phyloP scores from a whole-genome alignment of 371 early-diverging fungal species.

The Mortierella sp. region DNA sequence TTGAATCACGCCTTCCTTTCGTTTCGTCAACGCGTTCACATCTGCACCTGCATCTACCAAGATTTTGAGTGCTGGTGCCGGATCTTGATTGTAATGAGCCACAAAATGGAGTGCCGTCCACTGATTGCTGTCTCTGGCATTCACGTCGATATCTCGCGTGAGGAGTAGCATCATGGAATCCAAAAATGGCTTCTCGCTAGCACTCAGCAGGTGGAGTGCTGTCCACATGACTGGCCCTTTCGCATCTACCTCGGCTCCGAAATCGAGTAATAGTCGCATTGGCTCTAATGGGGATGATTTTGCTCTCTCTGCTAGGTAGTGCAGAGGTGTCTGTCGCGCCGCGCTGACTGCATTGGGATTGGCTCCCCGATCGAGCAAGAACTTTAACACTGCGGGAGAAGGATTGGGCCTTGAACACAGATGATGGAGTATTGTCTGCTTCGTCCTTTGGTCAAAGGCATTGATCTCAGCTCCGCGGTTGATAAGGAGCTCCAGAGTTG shows the following conservation, averaged over 20 bases:
- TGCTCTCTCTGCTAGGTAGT: constrained; percentile 43
- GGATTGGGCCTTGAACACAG: constrained; percentile 43
- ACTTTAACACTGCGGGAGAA: constrained; percentile 40
- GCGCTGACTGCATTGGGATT: constrained; percentile 53
- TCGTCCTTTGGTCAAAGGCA: constrained; percentile 46
- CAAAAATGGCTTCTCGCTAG: constrained; percentile 56
- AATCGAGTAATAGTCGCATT: constrained; percentile 56
- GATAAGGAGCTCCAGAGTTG: constrained; percentile 36
- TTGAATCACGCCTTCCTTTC: constrained; percentile 39
- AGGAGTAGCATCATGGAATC: constrained; percentile 59
- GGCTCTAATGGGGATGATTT: constrained; percentile 42
- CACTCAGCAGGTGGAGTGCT: constrained; percentile 57
- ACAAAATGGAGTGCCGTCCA: constrained; percentile 85
- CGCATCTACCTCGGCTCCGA: constrained; percentile 61
- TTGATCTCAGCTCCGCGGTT: constrained; percentile 55
- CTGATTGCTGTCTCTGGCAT: constrained; percentile 75
- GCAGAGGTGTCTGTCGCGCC: constrained; percentile 44
- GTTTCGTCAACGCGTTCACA: constrained; percentile 57
- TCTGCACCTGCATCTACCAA: constrained; percentile 61
- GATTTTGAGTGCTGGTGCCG: constrained; percentile 51
- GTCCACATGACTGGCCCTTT: constrained; percentile 55
- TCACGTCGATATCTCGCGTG: constrained; percentile 59
- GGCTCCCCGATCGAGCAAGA: constrained; percentile 45
- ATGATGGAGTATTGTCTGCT: constrained; percentile 49
- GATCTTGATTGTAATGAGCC: constrained; percentile 61